Percentiles rank a stretch among this genome's conserved stretches.
Conservation (phyloP, 768 basidiomycete genomes). For the Boletus huronensis region DNA sequence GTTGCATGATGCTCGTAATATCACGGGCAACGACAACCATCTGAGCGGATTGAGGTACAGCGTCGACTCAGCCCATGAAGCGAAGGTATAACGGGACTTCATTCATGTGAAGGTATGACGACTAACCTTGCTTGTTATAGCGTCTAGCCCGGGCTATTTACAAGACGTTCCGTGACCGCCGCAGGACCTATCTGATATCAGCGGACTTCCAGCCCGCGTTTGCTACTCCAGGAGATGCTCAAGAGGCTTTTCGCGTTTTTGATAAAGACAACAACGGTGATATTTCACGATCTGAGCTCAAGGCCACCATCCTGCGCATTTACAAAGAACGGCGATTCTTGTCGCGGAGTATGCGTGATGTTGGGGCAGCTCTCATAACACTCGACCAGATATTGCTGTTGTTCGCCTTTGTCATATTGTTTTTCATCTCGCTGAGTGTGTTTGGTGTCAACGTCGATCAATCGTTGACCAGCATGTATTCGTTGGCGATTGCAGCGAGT, state of each 20-base stretch:
- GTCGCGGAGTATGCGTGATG: constrained; percentile 74
- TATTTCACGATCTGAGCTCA: constrained; percentile 72
- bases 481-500: constrained; percentile 67
- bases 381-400: constrained; percentile 62
- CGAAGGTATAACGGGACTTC: constrained; percentile 45
- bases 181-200: constrained; percentile 59
- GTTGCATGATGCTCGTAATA: constrained; percentile 72
- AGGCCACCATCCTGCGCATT: constrained; percentile 59
- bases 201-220: constrained; percentile 72
- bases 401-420: constrained; percentile 59
- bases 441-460: constrained; percentile 66
- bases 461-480: constrained; percentile 69
- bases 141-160: constrained; percentile 68
- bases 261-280: constrained; percentile 78
- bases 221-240: constrained; percentile 49
- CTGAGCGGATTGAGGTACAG: constrained; percentile 47
- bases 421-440: constrained; percentile 70
- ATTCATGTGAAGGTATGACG: not conserved
- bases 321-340: constrained; percentile 80
- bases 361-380: constrained; percentile 60
- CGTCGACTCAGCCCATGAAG: constrained; percentile 57
- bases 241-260: constrained; percentile 70
- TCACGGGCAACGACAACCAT: constrained; percentile 48
- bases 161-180: constrained; percentile 52
- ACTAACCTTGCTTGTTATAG: constrained; percentile 30